These are phyloP conservation scores for Meredithiella fracta DNA, from an alignment of 2,329 filamentous ascomycete genomes.

Conservation along the genomic window DNA sequence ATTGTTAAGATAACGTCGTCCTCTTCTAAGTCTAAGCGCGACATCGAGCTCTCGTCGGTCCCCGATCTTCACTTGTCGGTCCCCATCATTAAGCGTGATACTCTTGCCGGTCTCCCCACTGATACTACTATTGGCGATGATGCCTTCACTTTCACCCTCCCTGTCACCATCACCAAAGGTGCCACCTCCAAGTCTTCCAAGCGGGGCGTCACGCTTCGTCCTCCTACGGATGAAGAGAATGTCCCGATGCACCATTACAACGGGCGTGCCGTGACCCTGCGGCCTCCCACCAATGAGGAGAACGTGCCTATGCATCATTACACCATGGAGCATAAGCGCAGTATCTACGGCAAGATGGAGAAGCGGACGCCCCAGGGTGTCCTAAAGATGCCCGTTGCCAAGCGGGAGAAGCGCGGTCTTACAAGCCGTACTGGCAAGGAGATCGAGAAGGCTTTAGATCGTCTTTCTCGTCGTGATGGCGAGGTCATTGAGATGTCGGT, in stretches of 20 bases:
- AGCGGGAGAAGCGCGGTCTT: conserved; percentile 21
- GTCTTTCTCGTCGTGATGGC: conserved; percentile 5
- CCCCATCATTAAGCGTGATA: background rate
- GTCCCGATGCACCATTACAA: conserved; percentile 8
- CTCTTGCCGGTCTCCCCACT: conserved; percentile 1
- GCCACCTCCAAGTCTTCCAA: background rate
- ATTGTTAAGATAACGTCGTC: background rate
- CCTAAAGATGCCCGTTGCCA: conserved; percentile 20
- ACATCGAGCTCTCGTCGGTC: background rate
- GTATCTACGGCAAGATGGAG: conserved; percentile 6
- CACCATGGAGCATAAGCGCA: background rate
- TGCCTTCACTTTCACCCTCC: conserved; percentile 12
- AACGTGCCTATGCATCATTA: conserved; percentile 10
- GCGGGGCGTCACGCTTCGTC: conserved; percentile 7
- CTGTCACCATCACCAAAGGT: conserved; percentile 7
- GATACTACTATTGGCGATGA: conserved; percentile 3
- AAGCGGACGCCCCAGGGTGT: conserved; percentile 14
- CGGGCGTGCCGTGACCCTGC: conserved; percentile 8
- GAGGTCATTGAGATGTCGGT: conserved; percentile 27
- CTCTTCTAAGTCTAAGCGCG: conserved; percentile 2
- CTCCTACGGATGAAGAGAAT: conserved; percentile 11
- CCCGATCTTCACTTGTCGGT: conserved; percentile 7
- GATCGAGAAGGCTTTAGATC: conserved; percentile 8
- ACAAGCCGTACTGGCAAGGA: conserved; percentile 20
- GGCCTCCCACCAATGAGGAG: conserved; percentile 11